Evolutionary conservation across 257 asterid species (phyloP), one percentile per base, ranked within the genome.

Genomic region (Phtheirospermum japonicum): DNA sequence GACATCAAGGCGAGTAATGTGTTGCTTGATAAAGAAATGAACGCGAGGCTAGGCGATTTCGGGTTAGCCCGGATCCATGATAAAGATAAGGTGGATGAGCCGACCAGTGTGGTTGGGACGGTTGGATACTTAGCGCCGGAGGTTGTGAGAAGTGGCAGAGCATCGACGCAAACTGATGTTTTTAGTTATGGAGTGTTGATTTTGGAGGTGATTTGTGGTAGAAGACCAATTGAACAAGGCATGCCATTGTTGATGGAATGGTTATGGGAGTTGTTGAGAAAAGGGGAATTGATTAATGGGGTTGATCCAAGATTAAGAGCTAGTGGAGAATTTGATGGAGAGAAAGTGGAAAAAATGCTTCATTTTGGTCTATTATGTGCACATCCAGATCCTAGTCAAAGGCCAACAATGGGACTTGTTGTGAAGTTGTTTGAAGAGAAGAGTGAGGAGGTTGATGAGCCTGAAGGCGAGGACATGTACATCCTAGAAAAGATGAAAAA

Each of bases 61-160:
- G 48, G 48, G 48, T 10, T 40, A 4, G 92, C 92, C 43, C 63
- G 83, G 37, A 77, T 79, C 80, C 84, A 84, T n/a, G 81, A 67
- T 23, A 2, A 42, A 10, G 67, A 75, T 26, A 72, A 75, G 65
- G 58, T 6, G 31, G 78, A 85, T 8, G 71, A 70, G 58, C 77
- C 88, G 0, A 84, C 88, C 1, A 76, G 78, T 0, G 80, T 84
- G 6, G 83, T 84, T 17, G 92, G 92, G 18, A 84, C 92, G 0
- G 45, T 80, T 2, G 92, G 88, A 2, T 84, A 84, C 67, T 20
- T 84, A 55, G 86, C 88, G 0, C 92, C 92, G 2, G 88, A 84
- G 65, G 46, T 82, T 30, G 43, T 80, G 14, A 75, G 40, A 68
- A 75, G 57, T 5, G 92, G 88, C 1, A 76, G 81, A 4, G 83